Evolutionary conservation across 1,284 basidiomycete genomes (phyloP), one percentile per base, ranked within the genome.

Genomic region (Rhodotorula glutinis): DNA sequence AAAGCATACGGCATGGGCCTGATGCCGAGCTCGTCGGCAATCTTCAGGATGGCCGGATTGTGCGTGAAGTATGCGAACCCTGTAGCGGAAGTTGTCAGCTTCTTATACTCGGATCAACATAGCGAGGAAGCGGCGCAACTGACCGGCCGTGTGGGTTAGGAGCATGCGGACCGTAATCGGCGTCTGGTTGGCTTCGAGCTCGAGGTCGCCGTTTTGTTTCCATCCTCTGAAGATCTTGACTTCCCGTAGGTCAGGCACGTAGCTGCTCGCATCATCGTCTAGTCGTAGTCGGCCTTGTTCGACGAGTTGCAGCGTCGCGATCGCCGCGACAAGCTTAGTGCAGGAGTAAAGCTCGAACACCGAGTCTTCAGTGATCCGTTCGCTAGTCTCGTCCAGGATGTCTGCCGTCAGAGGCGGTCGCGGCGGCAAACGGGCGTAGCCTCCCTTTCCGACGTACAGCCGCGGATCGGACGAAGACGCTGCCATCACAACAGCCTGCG

Each of bases 211-310:
- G 13, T 55, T n/a, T 1, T 21, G 54, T 5, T 44, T 19, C 29
- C 62, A 62, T 11, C 65, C 62, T 11, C 33, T 53, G 38, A 57
- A 57, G 9, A 62, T 10, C 49, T 60, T 65, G 43, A 55, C 53
- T 11, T 40, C 41, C 30, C n/a, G 27, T 4, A 67, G 23, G 41
- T 70, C 65, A 7, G 53, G 56, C 4, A 67, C 44, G 38, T 53
- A 67, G 25, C 29, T 11, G 23, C 46, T 27, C 16, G 63, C 65
- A n/a, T 67, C 65, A 51, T 60, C 62, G 2, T 66, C 55, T 2
- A 70, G 51, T 1, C 25, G 25, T 19, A 70, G 13, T 53, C 40
- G 44, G 38, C 69, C 69, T 40, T 65, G 65, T 54, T 70, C 69
- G 51, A 67, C 29, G 29, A 70, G 63, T 51, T 67, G 65, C 2